Evolutionary conservation across 805 yeast species (phyloP), one percentile per base, ranked within the genome.

Genomic region (Ogataea pignaliae): DNA sequence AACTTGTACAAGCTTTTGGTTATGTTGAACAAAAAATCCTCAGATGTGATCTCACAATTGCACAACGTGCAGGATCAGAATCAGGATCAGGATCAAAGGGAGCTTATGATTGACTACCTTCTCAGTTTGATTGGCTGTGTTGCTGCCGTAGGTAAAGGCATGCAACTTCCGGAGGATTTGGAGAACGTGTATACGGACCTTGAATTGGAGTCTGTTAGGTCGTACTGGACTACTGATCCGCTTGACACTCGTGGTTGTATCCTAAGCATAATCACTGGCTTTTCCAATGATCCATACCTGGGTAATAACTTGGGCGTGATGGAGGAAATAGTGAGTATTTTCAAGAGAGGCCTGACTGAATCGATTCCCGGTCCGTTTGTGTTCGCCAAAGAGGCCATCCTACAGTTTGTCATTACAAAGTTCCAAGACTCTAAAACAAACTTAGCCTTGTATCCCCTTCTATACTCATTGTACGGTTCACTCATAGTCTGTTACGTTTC

Each of bases 121-220:
- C 56, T 71, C 2, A 81, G 89, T 18, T 62, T 86, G 37, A 61
- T 87, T 21, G 65, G 76, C 12, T 85, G 88, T 55, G 60, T 88
- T 0, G 72, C 73, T n/a, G 86, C 83, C 42, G 66, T 88, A 3
- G 93, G 88, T 0, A 83, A 81, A 44, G 88, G 89, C 0, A 61
- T 84, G 55, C 77, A 78, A 40, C 61, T 75, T 2, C 82, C 87
- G 0, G 79, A 72, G 34, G 88, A 81, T 18, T 49, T 56, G 39
- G 72, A 68, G 35, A 74, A 70, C 10, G 62, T 63, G 17, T 65
- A 62, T 35, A 65, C 66, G 18, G 54, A 50, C 8, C 67, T 63
- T 13, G 71, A 72, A 40, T 47, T 57, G 17, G 18, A 17, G 10
- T 32, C 30, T 11, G 42, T 66, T n/a, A 63, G 61, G 21, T 53